Evolutionary conservation across 805 yeast genomes (phyloP), one percentile per base, ranked within the genome.

Genomic region (Candida suzukii): DNA sequence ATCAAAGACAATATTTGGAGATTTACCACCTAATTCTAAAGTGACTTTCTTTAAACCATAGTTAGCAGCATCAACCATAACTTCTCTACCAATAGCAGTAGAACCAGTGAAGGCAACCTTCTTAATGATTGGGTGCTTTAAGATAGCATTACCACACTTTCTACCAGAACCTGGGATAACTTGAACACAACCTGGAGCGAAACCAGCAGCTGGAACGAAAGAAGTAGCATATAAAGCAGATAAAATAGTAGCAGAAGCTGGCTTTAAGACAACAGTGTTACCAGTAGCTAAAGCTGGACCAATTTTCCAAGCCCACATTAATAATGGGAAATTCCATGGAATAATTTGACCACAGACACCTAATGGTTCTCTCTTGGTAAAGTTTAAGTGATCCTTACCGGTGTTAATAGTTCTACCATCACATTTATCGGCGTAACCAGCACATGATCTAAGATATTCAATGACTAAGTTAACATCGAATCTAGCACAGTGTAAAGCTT

Each of bases 311-410:
- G 84, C 64, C 61, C 80, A 71, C 85, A 83, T 83, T 69, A 83
- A 71, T 48, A 83, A 64, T 53, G 91, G 91, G 76, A 83, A 83
- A 61, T 83, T 83, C 90, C 90, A 83, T 59, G 91, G 90, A 47
- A 83, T 83, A 48, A 83, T 82, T 62, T 81, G 88, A 50, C 90
- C 91, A 68, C 88, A 82, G 31, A 83, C 84, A 60, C 90, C 91
- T 49, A 83, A 62, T 51, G 91, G 90, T 61, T 82, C 88, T 60
- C 77, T 77, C 57, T 74, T 70, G 42, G 85, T 78, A 67, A 72
- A 83, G 51, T 73, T 76, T 54, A 80, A 73, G 60, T 83, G 82
- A 30, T 75, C 64, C 39, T 68, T 65, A 47, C 85, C 87, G 36
- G 86, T 74, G 51, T 78, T 74, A 38, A 82, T 72, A 33, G 76